Percentiles rank a stretch among this genome's conserved stretches.
Evolutionary conservation across 2,329 filamentous ascomycete genomes (phyloP).

Genomic region (Bimuria novae-zelandiae): DNA sequence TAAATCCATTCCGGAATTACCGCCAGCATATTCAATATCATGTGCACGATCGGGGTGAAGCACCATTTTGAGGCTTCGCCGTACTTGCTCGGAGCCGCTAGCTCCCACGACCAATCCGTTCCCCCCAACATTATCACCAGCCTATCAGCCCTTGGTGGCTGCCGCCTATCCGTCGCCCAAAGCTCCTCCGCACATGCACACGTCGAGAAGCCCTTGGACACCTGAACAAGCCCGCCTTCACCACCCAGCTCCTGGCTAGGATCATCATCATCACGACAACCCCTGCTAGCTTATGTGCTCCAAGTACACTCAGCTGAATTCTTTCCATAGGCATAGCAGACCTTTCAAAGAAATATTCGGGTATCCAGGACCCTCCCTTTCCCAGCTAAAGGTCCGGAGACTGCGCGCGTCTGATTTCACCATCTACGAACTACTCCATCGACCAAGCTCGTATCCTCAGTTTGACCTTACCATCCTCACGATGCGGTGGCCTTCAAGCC

Average conservation of each 20-base stretch:
- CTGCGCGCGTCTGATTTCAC: background rate
- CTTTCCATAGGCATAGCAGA: background rate
- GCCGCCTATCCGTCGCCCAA: background rate
- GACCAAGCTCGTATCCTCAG: background rate
- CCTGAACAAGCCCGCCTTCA: background rate
- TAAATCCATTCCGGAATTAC: no score
- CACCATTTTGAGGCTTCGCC: background rate
- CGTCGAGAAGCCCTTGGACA: background rate
- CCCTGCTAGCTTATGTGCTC: background rate
- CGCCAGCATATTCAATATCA: background rate
- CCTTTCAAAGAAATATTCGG: background rate
- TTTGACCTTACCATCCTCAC: background rate
- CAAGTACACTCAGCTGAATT: background rate
- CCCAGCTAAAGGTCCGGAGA: background rate
- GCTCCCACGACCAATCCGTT: background rate
- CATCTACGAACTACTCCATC: background rate
- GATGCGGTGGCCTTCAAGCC: background rate
- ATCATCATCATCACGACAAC: background rate
- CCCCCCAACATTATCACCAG: background rate
- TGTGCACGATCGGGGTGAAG: background rate
- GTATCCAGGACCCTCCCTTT: background rate
- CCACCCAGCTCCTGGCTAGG: background rate
- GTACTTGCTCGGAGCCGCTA: background rate
- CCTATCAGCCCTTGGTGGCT: background rate
- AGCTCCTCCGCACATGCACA: background rate